These are phyloP conservation scores for Solanum arcanum DNA, from an alignment of 257 asterid species.

Conservation along the genomic window DNA sequence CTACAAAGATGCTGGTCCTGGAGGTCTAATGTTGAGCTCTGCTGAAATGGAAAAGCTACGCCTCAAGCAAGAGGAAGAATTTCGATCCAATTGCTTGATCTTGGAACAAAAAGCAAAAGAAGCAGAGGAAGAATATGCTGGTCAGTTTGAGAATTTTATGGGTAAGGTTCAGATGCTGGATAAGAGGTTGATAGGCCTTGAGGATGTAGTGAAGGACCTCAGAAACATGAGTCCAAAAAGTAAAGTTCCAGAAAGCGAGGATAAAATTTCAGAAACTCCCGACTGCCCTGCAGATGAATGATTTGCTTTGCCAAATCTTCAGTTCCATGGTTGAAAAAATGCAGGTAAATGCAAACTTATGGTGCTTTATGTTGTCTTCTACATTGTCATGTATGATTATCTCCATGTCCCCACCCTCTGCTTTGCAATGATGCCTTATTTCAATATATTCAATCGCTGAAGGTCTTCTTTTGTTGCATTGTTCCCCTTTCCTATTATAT, in stretches of 20 bases:
- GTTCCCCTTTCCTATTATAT: neutral
- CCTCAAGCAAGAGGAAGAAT: constrained; percentile 52
- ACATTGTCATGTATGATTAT: neutral
- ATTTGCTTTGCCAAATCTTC: neutral
- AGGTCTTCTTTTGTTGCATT: neutral
- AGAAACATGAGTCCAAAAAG: constrained; percentile 3
- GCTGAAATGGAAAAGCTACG: constrained; percentile 48
- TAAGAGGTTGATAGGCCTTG: constrained; percentile 29
- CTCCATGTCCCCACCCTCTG: neutral
- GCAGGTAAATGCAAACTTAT: neutral
- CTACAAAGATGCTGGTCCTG: constrained; percentile 61
- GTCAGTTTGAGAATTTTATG: constrained; percentile 13
- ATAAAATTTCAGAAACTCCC: constrained; percentile 4
- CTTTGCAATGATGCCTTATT: neutral
- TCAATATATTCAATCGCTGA: neutral
- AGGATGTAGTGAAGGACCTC: constrained; percentile 28
- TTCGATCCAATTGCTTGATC: constrained; percentile 23
- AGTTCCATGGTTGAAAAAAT: neutral
- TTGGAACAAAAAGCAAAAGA: constrained; percentile 41
- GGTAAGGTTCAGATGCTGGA: constrained; percentile 35
- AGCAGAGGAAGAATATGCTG: constrained; percentile 19
- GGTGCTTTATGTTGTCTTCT: neutral
- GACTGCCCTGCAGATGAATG: constrained; percentile 13
- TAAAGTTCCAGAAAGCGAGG: constrained; percentile 11
- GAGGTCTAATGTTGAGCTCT: constrained; percentile 64